Conservation (phyloP, 345 rosid genomes). For the Arabis alpina region DNA sequence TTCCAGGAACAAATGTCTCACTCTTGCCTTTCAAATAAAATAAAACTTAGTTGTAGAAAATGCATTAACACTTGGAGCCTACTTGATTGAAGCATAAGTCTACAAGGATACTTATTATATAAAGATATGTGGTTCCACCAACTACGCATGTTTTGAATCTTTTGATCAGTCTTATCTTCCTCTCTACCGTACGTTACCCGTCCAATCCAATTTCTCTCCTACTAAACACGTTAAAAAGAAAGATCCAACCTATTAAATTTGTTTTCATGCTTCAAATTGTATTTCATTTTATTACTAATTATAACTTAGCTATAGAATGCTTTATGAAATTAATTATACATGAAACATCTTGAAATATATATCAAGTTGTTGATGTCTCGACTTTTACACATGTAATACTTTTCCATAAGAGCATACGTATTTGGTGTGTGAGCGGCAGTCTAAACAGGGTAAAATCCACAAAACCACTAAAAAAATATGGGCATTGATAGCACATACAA, state of each 20-base stretch:
- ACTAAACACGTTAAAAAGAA: slow-evolving; percentile 27
- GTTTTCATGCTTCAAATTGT: background rate
- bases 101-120: slow-evolving; percentile 6
- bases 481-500: no score
- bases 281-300: background rate
- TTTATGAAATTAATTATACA: background rate
- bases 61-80: slow-evolving; percentile 27
- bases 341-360: background rate
- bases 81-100: slow-evolving; percentile 34
- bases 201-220: slow-evolving; percentile 29
- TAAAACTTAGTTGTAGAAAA: slow-evolving; percentile 14
- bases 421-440: no score
- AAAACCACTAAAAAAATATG: no score
- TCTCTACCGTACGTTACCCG: slow-evolving; percentile 42
- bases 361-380: background rate
- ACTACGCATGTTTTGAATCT: slow-evolving; percentile 32
- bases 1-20: slow-evolving; percentile 44
- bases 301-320: background rate
- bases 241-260: slow-evolving; percentile 2
- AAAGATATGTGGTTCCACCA: slow-evolving; percentile 40
- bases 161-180: slow-evolving; percentile 37
- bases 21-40: slow-evolving; percentile 26
- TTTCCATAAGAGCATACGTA: no score
- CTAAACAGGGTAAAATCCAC: no score
- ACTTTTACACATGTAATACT: background rate